Conservation (phyloP, 306 rosid genomes). For the Gastrolobium bilobum region DNA sequence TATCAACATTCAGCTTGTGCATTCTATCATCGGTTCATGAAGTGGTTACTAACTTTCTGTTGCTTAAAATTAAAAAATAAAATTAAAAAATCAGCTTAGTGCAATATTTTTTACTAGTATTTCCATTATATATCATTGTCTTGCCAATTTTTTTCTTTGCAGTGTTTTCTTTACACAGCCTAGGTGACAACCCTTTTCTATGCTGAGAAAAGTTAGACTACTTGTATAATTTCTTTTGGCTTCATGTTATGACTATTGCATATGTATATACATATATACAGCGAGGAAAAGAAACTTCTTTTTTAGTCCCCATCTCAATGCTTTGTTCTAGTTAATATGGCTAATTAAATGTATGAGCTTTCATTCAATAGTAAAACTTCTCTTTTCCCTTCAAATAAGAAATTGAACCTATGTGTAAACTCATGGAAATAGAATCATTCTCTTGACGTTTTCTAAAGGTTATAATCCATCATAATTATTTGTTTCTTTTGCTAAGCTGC, state of each 20-base stretch:
- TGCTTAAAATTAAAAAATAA: background rate
- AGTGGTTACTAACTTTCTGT: background rate
- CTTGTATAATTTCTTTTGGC: background rate
- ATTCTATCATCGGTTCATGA: conserved; percentile 7
- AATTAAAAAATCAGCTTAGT: background rate
- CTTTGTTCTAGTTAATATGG: background rate
- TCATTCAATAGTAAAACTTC: background rate
- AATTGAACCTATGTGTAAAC: background rate
- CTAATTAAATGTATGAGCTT: conserved; percentile 11
- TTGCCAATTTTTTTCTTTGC: background rate
- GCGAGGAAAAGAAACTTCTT: conserved; percentile 12
- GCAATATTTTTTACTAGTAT: background rate
- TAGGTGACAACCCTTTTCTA: conserved; percentile 12
- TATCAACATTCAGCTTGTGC: conserved; percentile 1
- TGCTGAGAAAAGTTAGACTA: conserved; percentile 12
- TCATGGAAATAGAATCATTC: background rate
- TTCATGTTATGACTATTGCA: background rate
- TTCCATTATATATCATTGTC: background rate
- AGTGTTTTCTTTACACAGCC: conserved; percentile 14
- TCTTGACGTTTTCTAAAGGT: background rate
- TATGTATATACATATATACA: background rate
- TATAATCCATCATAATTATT: background rate
- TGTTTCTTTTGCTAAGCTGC: background rate
- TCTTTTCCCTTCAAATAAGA: no score
- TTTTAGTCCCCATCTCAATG: conserved; percentile 1